Evolutionary conservation across 2,329 filamentous ascomycete species (phyloP).

Genomic region (Calonectria montana): DNA sequence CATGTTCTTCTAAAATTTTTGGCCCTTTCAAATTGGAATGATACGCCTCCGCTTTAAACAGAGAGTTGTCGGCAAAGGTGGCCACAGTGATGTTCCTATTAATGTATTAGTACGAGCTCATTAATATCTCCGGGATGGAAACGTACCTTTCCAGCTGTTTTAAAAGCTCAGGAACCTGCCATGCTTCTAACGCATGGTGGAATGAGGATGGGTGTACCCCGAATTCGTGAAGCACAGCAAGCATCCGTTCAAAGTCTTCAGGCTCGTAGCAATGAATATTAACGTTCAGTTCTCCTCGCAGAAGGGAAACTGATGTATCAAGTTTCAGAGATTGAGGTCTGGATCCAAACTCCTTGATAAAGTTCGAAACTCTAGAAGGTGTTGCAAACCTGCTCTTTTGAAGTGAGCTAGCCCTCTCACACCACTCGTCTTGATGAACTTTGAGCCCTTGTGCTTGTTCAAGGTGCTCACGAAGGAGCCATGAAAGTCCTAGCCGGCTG

Average conservation of each 20-base stretch:
- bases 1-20: conserved; percentile 2
- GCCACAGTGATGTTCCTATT: conserved; percentile 6
- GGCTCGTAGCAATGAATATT: conserved; percentile 78
- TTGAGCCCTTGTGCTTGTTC: neutral
- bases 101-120: neutral
- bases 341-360: neutral
- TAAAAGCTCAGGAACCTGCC: conserved; percentile 1
- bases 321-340: neutral
- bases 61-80: conserved; percentile 6
- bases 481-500: conserved; percentile 54
- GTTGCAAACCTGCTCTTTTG: neutral
- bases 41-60: conserved; percentile 1
- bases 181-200: conserved; percentile 63
- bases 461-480: conserved; percentile 50
- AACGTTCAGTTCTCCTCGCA: conserved; percentile 73
- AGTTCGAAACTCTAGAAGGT: neutral
- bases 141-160: neutral
- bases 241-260: conserved; percentile 73
- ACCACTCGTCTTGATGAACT: neutral
- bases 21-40: neutral
- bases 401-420: neutral
- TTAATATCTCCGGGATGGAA: too few species aligned
- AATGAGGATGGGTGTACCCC: conserved; percentile 72
- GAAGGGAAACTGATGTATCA: conserved; percentile 54
- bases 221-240: conserved; percentile 77